phyloP scores from a whole-genome alignment of 1,139 yeast genomes.

The Candida sp. region DNA sequence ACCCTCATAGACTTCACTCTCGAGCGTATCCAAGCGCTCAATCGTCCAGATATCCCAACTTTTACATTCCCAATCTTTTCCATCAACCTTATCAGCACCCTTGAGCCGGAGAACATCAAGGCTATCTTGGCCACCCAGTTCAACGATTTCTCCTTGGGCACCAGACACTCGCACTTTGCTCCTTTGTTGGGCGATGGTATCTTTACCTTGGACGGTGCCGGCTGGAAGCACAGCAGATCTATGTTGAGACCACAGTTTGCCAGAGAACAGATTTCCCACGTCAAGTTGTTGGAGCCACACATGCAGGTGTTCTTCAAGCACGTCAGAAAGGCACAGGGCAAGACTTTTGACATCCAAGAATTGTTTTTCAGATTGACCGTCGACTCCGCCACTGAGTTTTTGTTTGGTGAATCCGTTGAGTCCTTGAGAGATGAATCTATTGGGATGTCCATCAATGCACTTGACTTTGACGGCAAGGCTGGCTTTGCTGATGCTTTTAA shows the following conservation, averaged over 20 bases:
- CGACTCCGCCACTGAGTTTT: constrained; percentile 62
- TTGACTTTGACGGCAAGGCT: constrained; percentile 31
- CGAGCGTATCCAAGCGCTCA: constrained; percentile 18
- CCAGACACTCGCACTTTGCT: constrained; percentile 43
- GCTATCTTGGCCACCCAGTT: constrained; percentile 50
- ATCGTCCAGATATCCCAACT: constrained; percentile 18
- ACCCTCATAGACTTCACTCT: constrained; percentile 22
- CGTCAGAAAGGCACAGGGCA: constrained; percentile 29
- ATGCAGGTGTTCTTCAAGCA: constrained; percentile 40
- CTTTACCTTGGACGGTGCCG: constrained; percentile 57
- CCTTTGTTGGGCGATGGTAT: constrained; percentile 62
- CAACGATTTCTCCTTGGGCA: constrained; percentile 55
- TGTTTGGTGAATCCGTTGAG: constrained; percentile 58
- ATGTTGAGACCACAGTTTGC: constrained; percentile 64
- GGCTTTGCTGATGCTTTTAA: constrained; percentile 51
- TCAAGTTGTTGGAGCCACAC: constrained; percentile 52
- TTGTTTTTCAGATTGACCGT: constrained; percentile 55
- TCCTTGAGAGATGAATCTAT: constrained; percentile 35
- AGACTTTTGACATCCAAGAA: constrained; percentile 49
- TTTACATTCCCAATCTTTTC: constrained; percentile 23
- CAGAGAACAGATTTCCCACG: constrained; percentile 57
- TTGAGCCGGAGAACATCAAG: constrained; percentile 44
- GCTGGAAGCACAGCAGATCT: constrained; percentile 63
- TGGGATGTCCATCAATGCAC: constrained; percentile 17
- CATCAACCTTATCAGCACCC: constrained; percentile 25